A percentile compares a stretch with the other conserved stretches of the same genome.
phyloP scores from a whole-genome alignment of 257 asterid genomes.

The Misopates orontium region DNA sequence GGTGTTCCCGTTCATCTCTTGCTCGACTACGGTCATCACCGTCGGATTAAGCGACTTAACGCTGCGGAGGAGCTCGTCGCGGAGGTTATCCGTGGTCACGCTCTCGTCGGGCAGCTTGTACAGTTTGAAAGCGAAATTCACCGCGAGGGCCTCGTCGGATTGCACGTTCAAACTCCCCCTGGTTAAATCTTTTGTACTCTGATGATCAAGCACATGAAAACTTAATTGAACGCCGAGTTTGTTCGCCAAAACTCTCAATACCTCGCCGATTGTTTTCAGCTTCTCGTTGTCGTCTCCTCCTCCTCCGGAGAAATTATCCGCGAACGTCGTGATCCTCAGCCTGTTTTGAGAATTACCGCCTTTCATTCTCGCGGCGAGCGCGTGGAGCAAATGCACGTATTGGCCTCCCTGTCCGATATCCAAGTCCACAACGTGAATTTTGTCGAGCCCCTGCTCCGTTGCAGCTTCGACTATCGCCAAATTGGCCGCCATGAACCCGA shows the following conservation, averaged over 20 bases:
- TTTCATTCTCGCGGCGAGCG: constrained; percentile 58
- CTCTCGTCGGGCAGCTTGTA: constrained; percentile 82
- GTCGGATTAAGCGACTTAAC: constrained; percentile 64
- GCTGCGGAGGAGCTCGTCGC: constrained; percentile 78
- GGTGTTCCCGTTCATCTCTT: constrained; percentile 73
- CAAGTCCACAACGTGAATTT: constrained; percentile 76
- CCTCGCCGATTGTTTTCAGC: constrained; percentile 37
- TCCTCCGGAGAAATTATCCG: too few species aligned
- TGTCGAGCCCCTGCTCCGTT: constrained; percentile 36
- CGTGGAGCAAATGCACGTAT: constrained; percentile 77
- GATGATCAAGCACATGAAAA: constrained; percentile 33
- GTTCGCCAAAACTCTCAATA: constrained; percentile 41
- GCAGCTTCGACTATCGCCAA: constrained; percentile 68
- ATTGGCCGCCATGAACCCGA: constrained; percentile 90
- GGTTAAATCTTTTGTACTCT: constrained; percentile 30
- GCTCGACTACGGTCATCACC: constrained; percentile 78
- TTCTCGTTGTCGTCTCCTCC: constrained; percentile 41
- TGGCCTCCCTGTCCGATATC: constrained; percentile 78
- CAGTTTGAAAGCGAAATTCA: constrained; percentile 71
- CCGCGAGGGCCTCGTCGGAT: constrained; percentile 57
- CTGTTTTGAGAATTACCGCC: constrained; percentile 23
- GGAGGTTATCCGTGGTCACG: constrained; percentile 72
- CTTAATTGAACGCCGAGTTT: constrained; percentile 47
- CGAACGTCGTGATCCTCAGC: constrained; percentile 63
- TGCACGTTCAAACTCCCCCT: constrained; percentile 46